Conservation (phyloP, 768 basidiomycete genomes). For the Amanita exitialis region DNA sequence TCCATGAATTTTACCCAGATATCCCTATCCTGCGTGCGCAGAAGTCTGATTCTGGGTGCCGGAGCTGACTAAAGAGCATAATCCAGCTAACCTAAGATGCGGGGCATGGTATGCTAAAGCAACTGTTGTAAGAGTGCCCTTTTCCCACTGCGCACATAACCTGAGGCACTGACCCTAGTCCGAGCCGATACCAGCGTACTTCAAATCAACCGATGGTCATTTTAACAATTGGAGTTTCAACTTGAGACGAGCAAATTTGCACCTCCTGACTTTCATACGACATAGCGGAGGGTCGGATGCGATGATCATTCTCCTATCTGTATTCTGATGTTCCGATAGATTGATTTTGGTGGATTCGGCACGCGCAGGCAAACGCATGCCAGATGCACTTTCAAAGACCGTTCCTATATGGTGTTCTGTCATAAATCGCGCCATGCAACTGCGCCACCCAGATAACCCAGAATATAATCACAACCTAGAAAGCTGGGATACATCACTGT, state of each 20-base stretch:
- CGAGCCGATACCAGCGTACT: conserved; percentile 52
- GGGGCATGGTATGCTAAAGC: conserved; percentile 92
- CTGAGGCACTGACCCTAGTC: conserved; percentile 14
- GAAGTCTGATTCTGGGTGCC: neutral
- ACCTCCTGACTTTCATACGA: conserved; percentile 51
- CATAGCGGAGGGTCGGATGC: conserved; percentile 47
- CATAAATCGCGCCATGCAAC: conserved; percentile 54
- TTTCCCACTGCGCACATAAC: neutral
- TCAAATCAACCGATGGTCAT: conserved; percentile 90
- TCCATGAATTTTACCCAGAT: conserved; percentile 29
- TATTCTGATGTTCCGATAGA: conserved; percentile 26
- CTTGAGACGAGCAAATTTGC: conserved; percentile 75
- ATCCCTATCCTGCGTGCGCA: conserved; percentile 46
- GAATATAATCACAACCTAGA: neutral
- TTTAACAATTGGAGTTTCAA: conserved; percentile 80
- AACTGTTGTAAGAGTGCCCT: conserved; percentile 30
- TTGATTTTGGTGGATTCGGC: conserved; percentile 89
- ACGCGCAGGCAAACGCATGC: conserved; percentile 84
- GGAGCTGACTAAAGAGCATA: neutral
- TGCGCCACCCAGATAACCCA: conserved; percentile 19
- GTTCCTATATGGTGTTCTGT: conserved; percentile 94
- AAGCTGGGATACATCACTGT: conserved; percentile 48
- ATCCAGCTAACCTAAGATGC: conserved; percentile 80
- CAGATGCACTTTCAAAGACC: conserved; percentile 90
- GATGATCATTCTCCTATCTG: neutral